Base-by-base conservation (phyloP, 495 filamentous ascomycete species). In the Penicillium antarcticum region DNA sequence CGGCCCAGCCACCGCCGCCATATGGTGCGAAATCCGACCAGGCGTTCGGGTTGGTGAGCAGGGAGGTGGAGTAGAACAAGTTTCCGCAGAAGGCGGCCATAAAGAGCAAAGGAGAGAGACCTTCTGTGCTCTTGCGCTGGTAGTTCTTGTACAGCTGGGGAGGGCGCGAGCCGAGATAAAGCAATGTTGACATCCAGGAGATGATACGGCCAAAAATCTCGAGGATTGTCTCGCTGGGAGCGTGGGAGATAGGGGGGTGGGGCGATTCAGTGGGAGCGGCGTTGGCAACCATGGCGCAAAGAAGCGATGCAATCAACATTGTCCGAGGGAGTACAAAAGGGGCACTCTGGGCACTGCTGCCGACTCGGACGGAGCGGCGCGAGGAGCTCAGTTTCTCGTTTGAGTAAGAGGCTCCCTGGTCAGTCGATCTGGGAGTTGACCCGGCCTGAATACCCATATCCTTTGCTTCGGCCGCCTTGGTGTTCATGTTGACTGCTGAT, bases 61-160 rank as follows among this genome's bases (percentile, higher is more conserved):
- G 66, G 10, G 85, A 87, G 32, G 73, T 53, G 11, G 83, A 85
- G 70, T 89, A 89, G 73, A 88, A 88, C 41, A 87, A 59, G 61
- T 89, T 89, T 13, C 86, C 86, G 56, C 76, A 78, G 61, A 89
- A 89, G 12, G 86, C 86, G 10, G 86, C 86, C 41, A 82, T 70
- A 68, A 89, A 89, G 35, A 89, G 79, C 2, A 79, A 58, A 2
- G 85, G 82, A 0, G 80, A 84, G n/a, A 89, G 80, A 13, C 86
- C 86, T 17, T 85, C 69, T 7, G 87, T 89, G 48, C 83, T 87
- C 58, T 79, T 80, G 47, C 86, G 83, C 47, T 65, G 51, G 53
- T 80, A 78, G 68, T 89, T 89, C 55, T 87, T 83, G 67, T 81
- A 78, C 26, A 89, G 78, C 56, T 89, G 86, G 4, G 86, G 86